These are phyloP conservation scores for Raphanus sativus DNA, from an alignment of 345 rosid genomes.

Conservation along the genomic window DNA sequence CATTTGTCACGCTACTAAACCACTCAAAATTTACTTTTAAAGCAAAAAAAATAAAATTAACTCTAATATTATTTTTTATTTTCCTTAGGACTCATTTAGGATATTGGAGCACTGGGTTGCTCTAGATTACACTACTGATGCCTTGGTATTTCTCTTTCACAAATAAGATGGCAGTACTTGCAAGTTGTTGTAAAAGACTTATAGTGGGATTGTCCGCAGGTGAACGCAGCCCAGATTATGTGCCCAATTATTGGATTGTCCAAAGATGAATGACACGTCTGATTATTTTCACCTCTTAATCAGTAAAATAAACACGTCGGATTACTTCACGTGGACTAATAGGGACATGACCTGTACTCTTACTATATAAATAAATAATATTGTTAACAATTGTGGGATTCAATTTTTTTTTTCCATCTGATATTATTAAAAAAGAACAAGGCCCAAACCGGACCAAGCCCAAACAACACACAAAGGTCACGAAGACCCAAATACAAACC, in stretches of 20 bases:
- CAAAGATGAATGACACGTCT: slow-evolving; percentile 26
- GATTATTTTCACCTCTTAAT: slow-evolving; percentile 17
- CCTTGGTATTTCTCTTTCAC: neutral
- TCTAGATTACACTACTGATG: neutral
- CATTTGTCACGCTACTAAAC: neutral
- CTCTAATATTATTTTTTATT: neutral
- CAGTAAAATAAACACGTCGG: slow-evolving; percentile 24
- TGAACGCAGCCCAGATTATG: slow-evolving; percentile 10
- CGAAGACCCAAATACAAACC: too few relatives aligned
- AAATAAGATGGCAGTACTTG: neutral
- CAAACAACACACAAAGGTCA: too few relatives aligned
- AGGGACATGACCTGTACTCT: slow-evolving; percentile 25
- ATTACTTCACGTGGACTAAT: slow-evolving; percentile 38
- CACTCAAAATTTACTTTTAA: neutral
- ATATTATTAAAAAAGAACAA: too few relatives aligned
- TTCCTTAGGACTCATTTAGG: neutral
- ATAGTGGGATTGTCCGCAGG: slow-evolving; percentile 19
- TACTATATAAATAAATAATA: neutral
- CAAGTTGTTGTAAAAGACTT: neutral
- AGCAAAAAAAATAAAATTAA: neutral
- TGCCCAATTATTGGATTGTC: slow-evolving; percentile 24
- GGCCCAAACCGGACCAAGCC: too few relatives aligned
- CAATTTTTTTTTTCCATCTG: too few relatives aligned
- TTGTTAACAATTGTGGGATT: neutral
- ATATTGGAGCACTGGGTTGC: neutral